Base-by-base conservation (phyloP, 805 yeast genomes). In the Metschnikowia colocasiae region DNA sequence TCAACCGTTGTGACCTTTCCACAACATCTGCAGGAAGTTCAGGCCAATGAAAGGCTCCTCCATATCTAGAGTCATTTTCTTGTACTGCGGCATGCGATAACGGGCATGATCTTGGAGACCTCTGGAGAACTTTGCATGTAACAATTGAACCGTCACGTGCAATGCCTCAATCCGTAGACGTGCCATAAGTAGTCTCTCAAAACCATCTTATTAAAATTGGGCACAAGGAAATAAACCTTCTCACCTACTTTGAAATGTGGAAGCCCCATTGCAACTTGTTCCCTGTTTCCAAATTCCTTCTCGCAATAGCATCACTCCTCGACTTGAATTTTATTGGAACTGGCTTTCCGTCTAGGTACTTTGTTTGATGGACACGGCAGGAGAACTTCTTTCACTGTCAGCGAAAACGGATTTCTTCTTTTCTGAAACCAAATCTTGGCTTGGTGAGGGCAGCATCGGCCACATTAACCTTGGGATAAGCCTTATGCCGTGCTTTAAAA, bases 31-130 rank as follows among this genome's bases (percentile, higher is more conserved):
- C 78, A 1, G 70, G 64, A 44, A 69, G 56, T 32, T 78, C 84
- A 3, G 99, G 99, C 97, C 97, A 94, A 94, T 77, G 63, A 94
- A 94, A 20, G 99, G 99, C 55, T 92, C 89, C 48, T 82, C 83
- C 92, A 94, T 86, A 58, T 91, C 98, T 44, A 94, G 85, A 19
- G 97, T 92, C 98, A 94, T 94, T 68, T 90, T 91, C 74, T 94
- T 94, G 55, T 80, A 78, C 69, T 89, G 96, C 1, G 91, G 82
- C 6, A 75, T 73, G 68, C 96, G 80, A 69, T 77, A 81, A 63
- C 97, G 82, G 15, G 89, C 84, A 56, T 75, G 75, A 45, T 82
- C 83, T 51, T 69, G 57, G 18, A 73, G 60, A 15, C 63, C 63
- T 60, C 91, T 76, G 4, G 71, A 68, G 68, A 79, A 88, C 56